Evolutionary conservation across 305 asterid genomes (phyloP), one percentile per base, ranked within the genome.

Genomic region (Stenogyne calaminthoides): DNA sequence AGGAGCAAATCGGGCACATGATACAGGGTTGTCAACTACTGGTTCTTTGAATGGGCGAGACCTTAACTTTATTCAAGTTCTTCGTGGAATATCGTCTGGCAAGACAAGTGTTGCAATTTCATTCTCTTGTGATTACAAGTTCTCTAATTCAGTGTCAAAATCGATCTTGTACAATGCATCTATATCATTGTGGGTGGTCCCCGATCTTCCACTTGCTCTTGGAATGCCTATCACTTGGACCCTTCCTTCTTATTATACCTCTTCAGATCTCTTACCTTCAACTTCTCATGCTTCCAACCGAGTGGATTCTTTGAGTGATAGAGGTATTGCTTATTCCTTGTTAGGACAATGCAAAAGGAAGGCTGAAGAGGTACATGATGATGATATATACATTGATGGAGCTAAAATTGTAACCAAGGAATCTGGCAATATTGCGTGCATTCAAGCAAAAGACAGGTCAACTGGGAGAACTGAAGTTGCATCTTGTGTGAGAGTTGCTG

Each of bases 381-480:
- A 85, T 81, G 82, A 72, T 72, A 65, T 93, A 39, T 64, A 75
- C 62, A 78, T 91, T 51, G 89, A 91, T 74, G 88, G 94, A 37
- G 83, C 89, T 74, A 89, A 82, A 83, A 81, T 93, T 61, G 72
- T 66, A 69, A 91, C 97, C 0, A 84, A 65, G 77, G 92, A 81
- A 34, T 77, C 88, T 20, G 92, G 82, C 46, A 83, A 76, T 80
- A 87, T 89, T 74, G 92, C 91, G 1, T 93, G 98, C 82, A 87
- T 93, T 75, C 88, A 83, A 77, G 97, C 94, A 63, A 89, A 80
- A 81, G 96, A 91, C 79, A 81, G 78, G 85, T 84, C 83, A 44
- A 89, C 86, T 56, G 94, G 91, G 77, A 89, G 97, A 78, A 79
- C 83, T 64, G 98, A 93, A 83, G 83, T 93, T 71, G 98, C 93